Evolutionary conservation across 169 alveolate genomes (phyloP).

Genomic region (Plasmodium relictum): DNA sequence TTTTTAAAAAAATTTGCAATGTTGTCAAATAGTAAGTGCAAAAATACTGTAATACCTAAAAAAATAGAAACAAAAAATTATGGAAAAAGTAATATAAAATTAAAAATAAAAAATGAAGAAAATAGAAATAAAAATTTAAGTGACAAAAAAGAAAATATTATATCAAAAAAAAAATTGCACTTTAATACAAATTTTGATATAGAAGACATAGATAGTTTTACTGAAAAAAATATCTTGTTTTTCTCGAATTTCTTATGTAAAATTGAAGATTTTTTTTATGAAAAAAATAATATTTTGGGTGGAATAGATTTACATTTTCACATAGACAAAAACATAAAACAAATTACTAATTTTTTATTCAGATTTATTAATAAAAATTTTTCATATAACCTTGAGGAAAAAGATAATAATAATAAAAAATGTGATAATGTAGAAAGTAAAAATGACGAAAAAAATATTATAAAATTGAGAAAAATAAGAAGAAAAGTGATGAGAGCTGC

Average conservation of each 20-base stretch:
- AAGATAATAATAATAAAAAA: not conserved
- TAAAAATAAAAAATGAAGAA: not conserved
- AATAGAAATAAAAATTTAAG: not conserved
- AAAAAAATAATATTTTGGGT: conserved; percentile 16
- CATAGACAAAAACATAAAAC: conserved; percentile 17
- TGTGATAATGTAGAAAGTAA: not conserved
- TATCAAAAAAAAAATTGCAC: not conserved
- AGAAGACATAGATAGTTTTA: not conserved
- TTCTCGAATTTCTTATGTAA: conserved; percentile 62
- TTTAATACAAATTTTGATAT: not conserved
- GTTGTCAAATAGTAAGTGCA: not conserved
- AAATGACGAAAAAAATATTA: not conserved
- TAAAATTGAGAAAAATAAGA: conserved; percentile 2
- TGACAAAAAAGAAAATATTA: not conserved
- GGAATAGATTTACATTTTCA: conserved; percentile 68
- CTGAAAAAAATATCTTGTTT: conserved; percentile 34
- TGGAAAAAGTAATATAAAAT: not conserved
- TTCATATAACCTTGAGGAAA: conserved; percentile 3
- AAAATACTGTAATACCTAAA: not conserved
- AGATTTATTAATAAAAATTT: not conserved
- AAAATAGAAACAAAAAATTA: not conserved
- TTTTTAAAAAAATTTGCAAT: not conserved
- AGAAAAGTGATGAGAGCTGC: not conserved
- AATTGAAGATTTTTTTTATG: not conserved
- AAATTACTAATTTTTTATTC: conserved; percentile 9